A percentile compares a stretch with the other conserved stretches of the same genome.
Evolutionary conservation across 805 yeast species (phyloP).

Genomic region (Yamadazyma phyllophila): DNA sequence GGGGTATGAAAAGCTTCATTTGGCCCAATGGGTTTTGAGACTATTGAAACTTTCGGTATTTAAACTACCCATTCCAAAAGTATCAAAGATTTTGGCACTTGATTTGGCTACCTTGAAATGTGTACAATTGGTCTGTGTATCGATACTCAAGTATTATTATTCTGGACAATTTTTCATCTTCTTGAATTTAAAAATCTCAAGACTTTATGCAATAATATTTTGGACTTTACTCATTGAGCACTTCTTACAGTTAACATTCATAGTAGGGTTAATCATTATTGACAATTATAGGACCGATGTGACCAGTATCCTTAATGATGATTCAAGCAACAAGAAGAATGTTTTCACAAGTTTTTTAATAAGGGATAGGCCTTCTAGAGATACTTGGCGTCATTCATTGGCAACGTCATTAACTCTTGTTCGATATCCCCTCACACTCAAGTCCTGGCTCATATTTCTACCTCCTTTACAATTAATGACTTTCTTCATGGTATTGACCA

Average conservation of each 20-base stretch:
- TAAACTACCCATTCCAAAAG: constrained; percentile 20
- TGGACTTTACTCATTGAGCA: constrained; percentile 57
- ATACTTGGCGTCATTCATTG: constrained; percentile 24
- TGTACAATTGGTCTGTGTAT: constrained; percentile 4
- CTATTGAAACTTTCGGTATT: background rate
- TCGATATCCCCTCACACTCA: constrained; percentile 36
- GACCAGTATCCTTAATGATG: constrained; percentile 43
- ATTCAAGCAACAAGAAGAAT: constrained; percentile 10
- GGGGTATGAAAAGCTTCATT: constrained; percentile 9
- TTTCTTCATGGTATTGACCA: constrained; percentile 18
- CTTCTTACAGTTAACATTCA: constrained; percentile 58
- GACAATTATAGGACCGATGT: constrained; percentile 66
- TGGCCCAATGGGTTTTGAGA: background rate
- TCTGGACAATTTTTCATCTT: constrained; percentile 14
- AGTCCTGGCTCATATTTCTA: constrained; percentile 28
- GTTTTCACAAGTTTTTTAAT: constrained; percentile 10
- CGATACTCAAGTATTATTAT: constrained; percentile 12
- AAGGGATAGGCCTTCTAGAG: constrained; percentile 13
- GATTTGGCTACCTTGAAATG: constrained; percentile 14
- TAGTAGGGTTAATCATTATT: constrained; percentile 62
- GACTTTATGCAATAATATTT: constrained; percentile 21
- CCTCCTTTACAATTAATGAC: constrained; percentile 16
- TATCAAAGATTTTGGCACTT: constrained; percentile 20
- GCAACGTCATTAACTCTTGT: constrained; percentile 22
- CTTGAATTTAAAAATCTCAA: constrained; percentile 12